Evolutionary conservation across 345 rosid species (phyloP), one percentile per base, ranked within the genome.

Genomic region (Limnanthes douglasii): DNA sequence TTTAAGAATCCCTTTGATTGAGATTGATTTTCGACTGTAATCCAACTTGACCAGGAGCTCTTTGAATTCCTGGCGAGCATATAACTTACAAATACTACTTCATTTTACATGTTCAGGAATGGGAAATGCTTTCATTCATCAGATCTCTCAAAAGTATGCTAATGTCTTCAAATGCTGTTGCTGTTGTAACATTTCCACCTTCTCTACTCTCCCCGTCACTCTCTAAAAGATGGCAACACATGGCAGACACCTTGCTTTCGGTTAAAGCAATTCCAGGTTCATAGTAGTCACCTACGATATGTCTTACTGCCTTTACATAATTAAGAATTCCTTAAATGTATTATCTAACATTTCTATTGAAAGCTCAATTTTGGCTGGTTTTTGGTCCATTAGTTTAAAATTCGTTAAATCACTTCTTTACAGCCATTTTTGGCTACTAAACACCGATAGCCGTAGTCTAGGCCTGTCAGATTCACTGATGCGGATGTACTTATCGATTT

Each of bases 191-290:
- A 39, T 90, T 84, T 47, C 77, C 82, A 2, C 62, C 82, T 6
- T 70, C 92, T 19, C 60, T 79, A 20, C 78, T 90, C 56, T 79
- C 94, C 8, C 59, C 65, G 6, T 66, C 92, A 18, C 46, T 63
- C 26, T 56, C 79, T 20, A 84, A 60, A 57, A 68, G 95, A 72
- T 75, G 65, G 77, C 94, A 77, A 53, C 94, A 77, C 56, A 69
- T 79, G 86, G 76, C 92, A 0, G 95, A 84, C 65, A 70, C 72
- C 18, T 66, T 90, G 57, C 58, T 84, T 44, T 84, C 98, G 11
- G 86, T 84, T 56, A 75, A 52, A 62, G 94, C 95, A 7, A 80
- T 84, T 40, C 82, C 69, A 48, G 97, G 95, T 76, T 48, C 32
- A 21, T 30, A 37, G 8, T 38, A 33, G 4, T 50, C 35, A 18